Evolutionary conservation across 176 grass and related monocot species (phyloP).

Genomic region (Oryza nivara): DNA sequence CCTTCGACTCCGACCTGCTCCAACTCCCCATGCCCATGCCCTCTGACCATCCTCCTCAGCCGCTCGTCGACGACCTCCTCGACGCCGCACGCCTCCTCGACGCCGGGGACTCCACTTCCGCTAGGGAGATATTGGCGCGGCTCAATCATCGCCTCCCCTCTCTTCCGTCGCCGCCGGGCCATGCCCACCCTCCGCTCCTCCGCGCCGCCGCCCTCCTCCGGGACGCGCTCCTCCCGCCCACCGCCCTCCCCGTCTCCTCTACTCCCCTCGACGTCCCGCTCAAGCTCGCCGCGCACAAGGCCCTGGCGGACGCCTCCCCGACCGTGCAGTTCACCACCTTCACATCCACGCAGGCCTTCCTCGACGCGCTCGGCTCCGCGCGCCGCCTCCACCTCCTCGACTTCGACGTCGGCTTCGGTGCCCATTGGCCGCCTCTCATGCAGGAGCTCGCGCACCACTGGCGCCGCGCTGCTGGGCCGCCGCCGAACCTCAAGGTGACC

Average conservation of each 20-base stretch:
- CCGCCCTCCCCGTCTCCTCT: slow-evolving; percentile 6
- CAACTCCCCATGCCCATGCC: neutral
- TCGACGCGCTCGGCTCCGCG: slow-evolving; percentile 53
- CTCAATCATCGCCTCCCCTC: slow-evolving; percentile 63
- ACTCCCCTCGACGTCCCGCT: slow-evolving; percentile 54
- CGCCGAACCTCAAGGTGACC: slow-evolving; percentile 42
- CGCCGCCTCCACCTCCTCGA: slow-evolving; percentile 56
- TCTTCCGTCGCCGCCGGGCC: neutral
- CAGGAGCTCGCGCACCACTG: slow-evolving; percentile 64
- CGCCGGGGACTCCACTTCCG: slow-evolving; percentile 48
- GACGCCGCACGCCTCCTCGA: slow-evolving; percentile 45
- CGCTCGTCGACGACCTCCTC: slow-evolving; percentile 52
- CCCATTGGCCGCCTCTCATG: slow-evolving; percentile 64
- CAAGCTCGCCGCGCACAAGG: slow-evolving; percentile 65
- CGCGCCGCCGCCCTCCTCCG: slow-evolving; percentile 49
- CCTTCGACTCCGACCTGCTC: slow-evolving; percentile 21
- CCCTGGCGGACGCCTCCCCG: slow-evolving; percentile 60
- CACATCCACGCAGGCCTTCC: slow-evolving; percentile 54
- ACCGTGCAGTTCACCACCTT: slow-evolving; percentile 64
- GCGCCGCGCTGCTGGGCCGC: slow-evolving; percentile 6
- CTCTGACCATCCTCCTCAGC: slow-evolving; percentile 1
- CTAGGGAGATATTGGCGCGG: slow-evolving; percentile 72
- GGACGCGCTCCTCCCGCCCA: slow-evolving; percentile 41
- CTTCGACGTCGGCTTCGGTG: slow-evolving; percentile 55
- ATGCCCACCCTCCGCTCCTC: slow-evolving; percentile 42